Base-by-base conservation (phyloP, 192 early-diverging fungal species). In the Entomortierella parvispora region DNA sequence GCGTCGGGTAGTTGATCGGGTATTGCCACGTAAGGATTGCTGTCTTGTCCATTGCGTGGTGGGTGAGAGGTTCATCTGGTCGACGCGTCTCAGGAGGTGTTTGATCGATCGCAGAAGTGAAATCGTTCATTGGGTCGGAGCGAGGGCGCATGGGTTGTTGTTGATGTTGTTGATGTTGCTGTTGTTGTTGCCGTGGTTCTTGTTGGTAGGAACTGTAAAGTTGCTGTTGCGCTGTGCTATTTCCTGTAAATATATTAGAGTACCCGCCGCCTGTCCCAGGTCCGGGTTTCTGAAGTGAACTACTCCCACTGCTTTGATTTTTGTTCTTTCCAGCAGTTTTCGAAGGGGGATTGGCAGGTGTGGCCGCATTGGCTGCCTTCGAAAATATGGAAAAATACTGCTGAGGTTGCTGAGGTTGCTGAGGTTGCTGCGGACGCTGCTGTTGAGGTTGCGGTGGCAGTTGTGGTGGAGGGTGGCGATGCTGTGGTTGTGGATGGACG, bases 1-100 rank as follows among this genome's bases (percentile, higher is more conserved):
- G 92, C 4, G 82, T 64, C 1, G 89, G 80, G 23, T 83, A 81
- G 67, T 95, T 95, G 28, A 84, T 85, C 0, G 93, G 93, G 65
- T 93, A 95, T 14, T 94, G 86, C 93, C 93, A 95, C 0, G 86
- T 85, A 11, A 83, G 65, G 1, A 86, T 46, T 14, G 83, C 80
- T 34, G 79, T 58, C 17, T 46, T 31, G 51, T 91, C 84, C 25
- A 91, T 66, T n/a, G 29, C 25, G 63, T 92, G 91, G 40, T 71
- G 80, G 6, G 66, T 76, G 5, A 34, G 71, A 22, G 72, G 48
- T 26, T 71, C 45, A 15, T 53, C 44, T 40, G 66, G 58, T 26
- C 53, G 71, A 32, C 33, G 44, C 5, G 62, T 60, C 9, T 37
- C 4, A 28, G 52, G 49, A 17, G 51, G 69, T 8, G 58, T 63